A percentile compares a stretch with the other conserved stretches of the same genome.
phyloP scores from a whole-genome alignment of 176 grass and related monocot species.

The Urochloa ruziziensis region DNA sequence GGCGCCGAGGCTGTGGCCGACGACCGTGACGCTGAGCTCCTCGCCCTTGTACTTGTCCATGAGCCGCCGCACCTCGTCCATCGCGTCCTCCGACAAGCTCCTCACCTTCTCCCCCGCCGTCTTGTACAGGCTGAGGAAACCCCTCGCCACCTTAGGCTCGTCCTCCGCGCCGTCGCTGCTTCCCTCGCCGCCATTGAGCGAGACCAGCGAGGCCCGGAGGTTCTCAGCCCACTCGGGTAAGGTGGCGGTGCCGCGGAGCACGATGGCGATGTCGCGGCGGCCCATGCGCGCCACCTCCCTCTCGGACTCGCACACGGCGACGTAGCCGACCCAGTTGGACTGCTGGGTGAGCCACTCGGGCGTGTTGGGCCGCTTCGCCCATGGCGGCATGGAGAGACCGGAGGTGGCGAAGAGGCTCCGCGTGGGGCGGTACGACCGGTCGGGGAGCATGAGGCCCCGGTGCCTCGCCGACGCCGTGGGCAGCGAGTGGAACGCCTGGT shows the following conservation, averaged over 20 bases:
- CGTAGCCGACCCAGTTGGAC: conserved; percentile 86
- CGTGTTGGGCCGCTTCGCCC: conserved; percentile 60
- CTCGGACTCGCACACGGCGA: conserved; percentile 88
- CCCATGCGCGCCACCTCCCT: conserved; percentile 84
- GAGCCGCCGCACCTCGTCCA: too few species aligned
- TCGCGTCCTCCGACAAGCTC: conserved; percentile 65
- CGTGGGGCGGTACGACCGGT: conserved; percentile 74
- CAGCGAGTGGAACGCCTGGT: conserved; percentile 91
- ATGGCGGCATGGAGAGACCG: conserved; percentile 58
- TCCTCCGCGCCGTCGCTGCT: neutral
- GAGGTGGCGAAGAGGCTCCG: conserved; percentile 85
- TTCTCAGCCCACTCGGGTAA: conserved; percentile 95
- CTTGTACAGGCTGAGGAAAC: conserved; percentile 82
- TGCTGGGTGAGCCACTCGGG: conserved; percentile 89
- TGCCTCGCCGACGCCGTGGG: conserved; percentile 45
- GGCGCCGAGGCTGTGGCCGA: too few species aligned
- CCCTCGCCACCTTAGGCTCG: conserved; percentile 67
- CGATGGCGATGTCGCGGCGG: conserved; percentile 80
- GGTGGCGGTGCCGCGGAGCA: conserved; percentile 80
- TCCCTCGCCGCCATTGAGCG: conserved; percentile 44
- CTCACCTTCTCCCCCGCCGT: conserved; percentile 53
- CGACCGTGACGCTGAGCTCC: too few species aligned
- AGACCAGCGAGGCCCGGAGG: conserved; percentile 60
- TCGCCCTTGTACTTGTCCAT: too few species aligned
- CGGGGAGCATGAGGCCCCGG: conserved; percentile 67